A percentile compares a stretch with the other conserved stretches of the same genome.
These are phyloP conservation scores for Mycosarcoma maydis DNA, from an alignment of 1,284 basidiomycete species.

Conservation along the genomic window DNA sequence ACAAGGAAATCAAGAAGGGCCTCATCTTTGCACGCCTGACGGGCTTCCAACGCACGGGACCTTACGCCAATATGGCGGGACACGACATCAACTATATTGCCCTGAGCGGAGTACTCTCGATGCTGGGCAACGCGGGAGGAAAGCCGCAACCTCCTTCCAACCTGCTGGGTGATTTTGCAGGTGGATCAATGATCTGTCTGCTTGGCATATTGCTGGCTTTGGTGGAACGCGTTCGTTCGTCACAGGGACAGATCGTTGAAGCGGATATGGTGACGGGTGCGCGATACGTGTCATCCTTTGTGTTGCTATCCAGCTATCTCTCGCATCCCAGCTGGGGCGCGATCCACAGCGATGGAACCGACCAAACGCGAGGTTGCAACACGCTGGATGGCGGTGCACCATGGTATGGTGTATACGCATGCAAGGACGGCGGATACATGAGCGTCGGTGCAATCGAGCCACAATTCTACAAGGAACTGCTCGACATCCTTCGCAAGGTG, in stretches of 20 bases:
- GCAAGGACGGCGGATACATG: slow-evolving; percentile 79
- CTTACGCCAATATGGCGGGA: slow-evolving; percentile 66
- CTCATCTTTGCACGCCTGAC: slow-evolving; percentile 66
- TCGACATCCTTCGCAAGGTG: slow-evolving; percentile 43
- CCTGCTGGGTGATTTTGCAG: slow-evolving; percentile 82
- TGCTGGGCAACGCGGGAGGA: slow-evolving; percentile 67
- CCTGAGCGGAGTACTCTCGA: slow-evolving; percentile 77
- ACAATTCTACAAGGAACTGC: slow-evolving; percentile 47
- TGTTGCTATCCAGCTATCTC: slow-evolving; percentile 71
- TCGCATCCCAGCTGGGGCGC: slow-evolving; percentile 66
- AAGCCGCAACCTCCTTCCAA: slow-evolving; percentile 80
- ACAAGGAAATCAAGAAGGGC: slow-evolving; percentile 70
- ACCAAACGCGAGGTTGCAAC: slow-evolving; percentile 68
- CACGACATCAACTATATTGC: slow-evolving; percentile 90
- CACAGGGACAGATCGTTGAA: slow-evolving; percentile 78
- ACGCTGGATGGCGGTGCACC: slow-evolving; percentile 81
- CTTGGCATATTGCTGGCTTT: slow-evolving; percentile 80
- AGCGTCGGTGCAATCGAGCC: slow-evolving; percentile 70
- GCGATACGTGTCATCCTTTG: slow-evolving; percentile 79
- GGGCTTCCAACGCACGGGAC: slow-evolving; percentile 64
- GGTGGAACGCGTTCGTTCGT: slow-evolving; percentile 74
- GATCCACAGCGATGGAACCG: slow-evolving; percentile 70
- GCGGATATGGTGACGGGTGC: slow-evolving; percentile 84
- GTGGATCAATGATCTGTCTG: slow-evolving; percentile 79
- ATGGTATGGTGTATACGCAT: slow-evolving; percentile 80